Evolutionary conservation across 352 stramenopile genomes (phyloP), one percentile per base, ranked within the genome.

Genomic region (Globisporangium spiculum): DNA sequence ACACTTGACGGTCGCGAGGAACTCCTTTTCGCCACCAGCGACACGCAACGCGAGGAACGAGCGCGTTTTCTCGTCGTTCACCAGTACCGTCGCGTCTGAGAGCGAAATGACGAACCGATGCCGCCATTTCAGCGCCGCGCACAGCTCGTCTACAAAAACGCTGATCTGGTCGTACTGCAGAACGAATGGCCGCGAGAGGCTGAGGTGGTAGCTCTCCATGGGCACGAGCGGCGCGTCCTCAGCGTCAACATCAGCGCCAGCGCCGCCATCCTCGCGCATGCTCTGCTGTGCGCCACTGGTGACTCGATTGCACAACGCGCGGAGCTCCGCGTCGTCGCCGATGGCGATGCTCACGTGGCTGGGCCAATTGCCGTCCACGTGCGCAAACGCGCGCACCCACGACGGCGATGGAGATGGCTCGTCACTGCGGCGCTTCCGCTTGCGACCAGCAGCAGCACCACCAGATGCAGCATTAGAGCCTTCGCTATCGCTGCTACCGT

Each of bases 301-400:
- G 48, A 76, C 36, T 4, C 56, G 24, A 12, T 63, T 62, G 44
- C 70, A 73, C 12, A 86, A 38, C 14, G 68, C 41, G 16, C 60
- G 71, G 14, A 90, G 58, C 32, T 73, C 66, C 4, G 57, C 46
- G 30, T 68, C 69, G 6, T 79, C 54, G 50, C 61, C 30, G n/a
- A 93, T 73, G 24, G 74, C 53, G 41, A 93, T 78, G 44, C 76
- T 75, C 44, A 95, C 76, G 34, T 95, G 84, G 59, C 85, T 93
- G 55, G 88, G 86, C 88, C 88, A 95, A 61, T 95, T 91, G 60
- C 86, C 88, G 54, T 90, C 83, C 10, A 93, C 84, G 59, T 93
- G 86, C 30, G 81, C 74, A 60, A 95, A 93, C 24, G 74, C 69
- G 66, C 88, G 81, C 56, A 72, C 84, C 85, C 84, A 93, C 8